Base-by-base conservation (phyloP, 495 filamentous ascomycete genomes). In the Tuber aestivum region DNA sequence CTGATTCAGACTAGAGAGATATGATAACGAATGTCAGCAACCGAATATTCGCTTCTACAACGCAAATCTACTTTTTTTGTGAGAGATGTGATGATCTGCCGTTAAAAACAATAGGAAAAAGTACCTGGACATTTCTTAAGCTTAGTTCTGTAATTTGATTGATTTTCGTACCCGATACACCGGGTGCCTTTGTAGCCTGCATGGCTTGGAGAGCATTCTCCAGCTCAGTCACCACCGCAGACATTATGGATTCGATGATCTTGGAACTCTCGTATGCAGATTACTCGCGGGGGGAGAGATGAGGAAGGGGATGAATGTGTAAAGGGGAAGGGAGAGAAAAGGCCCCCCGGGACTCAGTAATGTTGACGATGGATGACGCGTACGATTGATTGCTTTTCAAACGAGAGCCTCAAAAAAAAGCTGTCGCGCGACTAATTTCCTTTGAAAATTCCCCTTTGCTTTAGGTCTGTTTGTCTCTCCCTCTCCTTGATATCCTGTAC, bases 101-200 rank as follows among this genome's bases (percentile, higher is more conserved):
- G 56, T 65, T 65, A 65, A 65, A 65, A 65, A 65, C 77, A 79
- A 76, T 80, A 80, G 74, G 77, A 75, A 68, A 80, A 83, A 91
- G 87, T 92, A 98, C 95, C 92, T 97, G 92, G 80, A 98, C 91
- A 83, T 97, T 97, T 77, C 90, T 88, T 74, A 92, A 91, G 85
- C 94, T 97, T 38, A 97, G 88, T 32, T 88, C 84, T 12, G 94
- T 97, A 85, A 98, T 91, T 83, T 90, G 89, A 69, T 86, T 87
- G 84, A 99, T 97, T 85, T 95, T 95, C 65, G 92, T 91, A 74
- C 93, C 94, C 38, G 94, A 95, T 73, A 97, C 94, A 80, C 95
- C 95, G 41, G 96, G 96, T 27, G 96, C 90, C 85, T 97, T 98
- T 82, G 97, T 87, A 72, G 87, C 86, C 81, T 93, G 91, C 93